Percentiles rank a stretch among this genome's conserved stretches.
Conservation (phyloP, 805 yeast species). For the Wickerhamiella spandovensis region DNA sequence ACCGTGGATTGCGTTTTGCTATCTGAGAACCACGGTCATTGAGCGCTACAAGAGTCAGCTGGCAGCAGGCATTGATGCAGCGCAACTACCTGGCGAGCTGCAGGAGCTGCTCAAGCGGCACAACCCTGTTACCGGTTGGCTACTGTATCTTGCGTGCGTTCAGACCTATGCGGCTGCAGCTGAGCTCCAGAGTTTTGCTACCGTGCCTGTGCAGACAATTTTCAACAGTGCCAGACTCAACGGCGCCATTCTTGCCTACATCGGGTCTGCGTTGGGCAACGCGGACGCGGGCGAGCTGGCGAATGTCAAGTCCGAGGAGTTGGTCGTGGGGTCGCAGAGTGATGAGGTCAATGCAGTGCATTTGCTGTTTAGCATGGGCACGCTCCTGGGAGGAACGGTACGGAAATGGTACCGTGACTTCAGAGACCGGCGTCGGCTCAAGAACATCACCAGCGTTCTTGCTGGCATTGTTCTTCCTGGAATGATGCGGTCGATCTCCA, state of each 20-base stretch:
- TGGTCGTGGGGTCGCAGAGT: neutral
- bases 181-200: too few relatives aligned
- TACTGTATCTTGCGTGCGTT: conserved; percentile 4
- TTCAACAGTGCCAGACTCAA: neutral
- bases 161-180: neutral
- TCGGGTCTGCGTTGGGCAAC: neutral
- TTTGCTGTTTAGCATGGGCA: conserved; percentile 8
- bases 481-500: conserved; percentile 8
- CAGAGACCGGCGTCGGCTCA: conserved; percentile 11
- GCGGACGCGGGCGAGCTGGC: neutral
- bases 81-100: neutral
- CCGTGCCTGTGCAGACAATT: neutral
- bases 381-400: conserved; percentile 7
- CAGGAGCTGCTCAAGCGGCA: neutral
- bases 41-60: conserved; percentile 1
- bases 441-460: conserved; percentile 9
- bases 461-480: conserved; percentile 9
- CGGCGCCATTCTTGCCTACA: neutral
- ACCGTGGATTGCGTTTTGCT: conserved; percentile 5
- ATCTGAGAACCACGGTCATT: neutral
- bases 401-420: conserved; percentile 17
- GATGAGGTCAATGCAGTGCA: conserved; percentile 2
- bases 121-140: neutral
- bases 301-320: neutral
- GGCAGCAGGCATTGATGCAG: neutral